Evolutionary conservation across 192 early-diverging fungal species (phyloP), one percentile per base, ranked within the genome.

Genomic region (Funneliformis mosseae): DNA sequence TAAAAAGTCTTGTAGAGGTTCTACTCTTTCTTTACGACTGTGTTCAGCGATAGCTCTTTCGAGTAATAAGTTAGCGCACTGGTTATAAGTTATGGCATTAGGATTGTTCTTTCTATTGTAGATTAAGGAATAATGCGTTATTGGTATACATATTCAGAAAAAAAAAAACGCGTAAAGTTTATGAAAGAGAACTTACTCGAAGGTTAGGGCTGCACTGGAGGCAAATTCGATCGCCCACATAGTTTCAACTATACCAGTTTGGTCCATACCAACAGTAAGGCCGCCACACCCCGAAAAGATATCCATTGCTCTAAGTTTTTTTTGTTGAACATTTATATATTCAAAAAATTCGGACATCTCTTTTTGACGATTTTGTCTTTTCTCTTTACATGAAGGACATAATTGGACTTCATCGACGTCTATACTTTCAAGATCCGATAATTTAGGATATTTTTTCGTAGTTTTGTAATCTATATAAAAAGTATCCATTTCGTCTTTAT

Each of bases 221-320:
- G 88, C 85, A 80, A 89, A 91, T 72, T 93, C 92, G 16, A 93
- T 86, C 1, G 92, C 89, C 81, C 89, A 91, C 50, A 80, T 79
- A 16, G 92, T 45, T 74, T 39, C 12, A 74, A 74, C 33, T 67
- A 67, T 38, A 67, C 50, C 50, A n/a, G 50, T 55, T 55, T 16
- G 4, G 16, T 55, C 50, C 50, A 55, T 55, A 18, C 50, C 50
- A 38, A 83, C 83, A 4, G 92, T 92, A 42, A 93, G 77, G 7
- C 92, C 92, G 16, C 92, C 92, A 78, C 92, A 93, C 9, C 92
- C 92, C 6, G 90, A 88, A 75, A 93, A 93, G 62, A 93, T 83
- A 79, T 93, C 92, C 42, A 93, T 79, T 3, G 91, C 91, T 7
- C 82, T 80, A 74, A 55, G 18, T 21, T 55, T 55, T 21, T 21